Evolutionary conservation across 176 grass and related monocot genomes (phyloP), one percentile per base, ranked within the genome.

Genomic region (Zizania latifolia): DNA sequence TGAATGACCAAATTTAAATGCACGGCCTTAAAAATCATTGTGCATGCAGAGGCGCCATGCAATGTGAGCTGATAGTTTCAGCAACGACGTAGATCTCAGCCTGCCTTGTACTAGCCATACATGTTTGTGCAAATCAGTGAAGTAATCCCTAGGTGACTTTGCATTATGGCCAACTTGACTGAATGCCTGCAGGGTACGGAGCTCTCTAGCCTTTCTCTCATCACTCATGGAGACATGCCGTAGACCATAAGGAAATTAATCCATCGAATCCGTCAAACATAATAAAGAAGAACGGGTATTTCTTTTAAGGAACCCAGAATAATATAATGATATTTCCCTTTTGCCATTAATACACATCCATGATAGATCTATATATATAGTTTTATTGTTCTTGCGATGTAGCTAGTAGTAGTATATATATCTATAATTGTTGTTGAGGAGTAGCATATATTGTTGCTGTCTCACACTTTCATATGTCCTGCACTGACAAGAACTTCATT

Each of bases 221-320:
- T n/a, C 71, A 65, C 77, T 76, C 41, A 81, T 60, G 39, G 43
- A 54, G 6, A 50, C 30, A 46, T 77, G 59, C 79, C 66, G 45
- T 87, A 26, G 58, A 78, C 57, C 58, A 41, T 29, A 38, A 57
- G 48, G 30, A 71, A 76, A 70, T 75, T 14, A n/a, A 53, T 53
- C 48, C 19, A 53, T n/a, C n/a, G 4, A 76, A 58, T 59, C 65
- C 44, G 58, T 73, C 15, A 15, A 39, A 26, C 37, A 45, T 38
- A 72, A 77, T 87, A 48, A 86, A 72, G 45, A 16, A 48, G 72
- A 70, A 37, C 75, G n/a, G 48, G 48, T 53, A 53, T 53, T 53
- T 53, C 48, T 72, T 60, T 41, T 53, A 46, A 26, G 43, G 67
- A 78, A 24, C 22, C 16, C 44, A 68, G 40, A 41, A 82, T 73